Percentiles rank a stretch among this genome's conserved stretches.
These are phyloP conservation scores for Gillenia trifoliata DNA, from an alignment of 306 rosid genomes.

Conservation along the genomic window DNA sequence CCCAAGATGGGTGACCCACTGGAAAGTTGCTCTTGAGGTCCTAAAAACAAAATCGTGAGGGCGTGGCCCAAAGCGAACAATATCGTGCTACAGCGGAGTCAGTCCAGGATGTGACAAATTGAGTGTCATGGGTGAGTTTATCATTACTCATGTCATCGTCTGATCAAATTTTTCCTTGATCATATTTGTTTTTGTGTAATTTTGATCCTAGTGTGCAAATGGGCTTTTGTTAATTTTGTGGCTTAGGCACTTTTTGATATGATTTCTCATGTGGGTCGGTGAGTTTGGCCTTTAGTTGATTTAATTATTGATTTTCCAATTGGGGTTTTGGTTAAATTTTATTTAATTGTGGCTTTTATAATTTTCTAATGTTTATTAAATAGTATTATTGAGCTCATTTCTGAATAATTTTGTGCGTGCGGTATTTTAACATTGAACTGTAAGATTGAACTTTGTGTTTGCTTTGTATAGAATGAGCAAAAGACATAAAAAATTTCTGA, in stretches of 20 bases:
- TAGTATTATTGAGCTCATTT: not conserved
- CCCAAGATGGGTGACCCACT: no score
- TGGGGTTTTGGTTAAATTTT: not conserved
- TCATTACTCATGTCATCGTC: not conserved
- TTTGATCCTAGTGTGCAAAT: not conserved
- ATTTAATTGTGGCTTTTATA: not conserved
- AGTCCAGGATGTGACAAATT: no score
- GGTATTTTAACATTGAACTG: not conserved
- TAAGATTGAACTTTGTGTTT: not conserved
- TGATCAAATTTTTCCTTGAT: not conserved
- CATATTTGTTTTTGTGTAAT: not conserved
- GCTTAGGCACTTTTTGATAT: constrained; percentile 20
- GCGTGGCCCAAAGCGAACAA: no score
- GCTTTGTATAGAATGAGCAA: not conserved
- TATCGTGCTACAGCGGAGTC: no score
- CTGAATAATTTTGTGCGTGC: not conserved
- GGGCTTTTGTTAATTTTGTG: constrained; percentile 6
- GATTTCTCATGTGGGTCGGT: not conserved
- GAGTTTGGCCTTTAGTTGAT: not conserved
- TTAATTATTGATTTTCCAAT: not conserved
- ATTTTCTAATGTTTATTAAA: not conserved
- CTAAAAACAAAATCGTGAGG: no score
- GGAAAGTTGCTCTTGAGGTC: no score
- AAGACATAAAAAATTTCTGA: no score
- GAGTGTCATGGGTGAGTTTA: constrained; percentile 86